Evolutionary conservation across 2,329 filamentous ascomycete genomes (phyloP).

Genomic region (Penicillium sp.): DNA sequence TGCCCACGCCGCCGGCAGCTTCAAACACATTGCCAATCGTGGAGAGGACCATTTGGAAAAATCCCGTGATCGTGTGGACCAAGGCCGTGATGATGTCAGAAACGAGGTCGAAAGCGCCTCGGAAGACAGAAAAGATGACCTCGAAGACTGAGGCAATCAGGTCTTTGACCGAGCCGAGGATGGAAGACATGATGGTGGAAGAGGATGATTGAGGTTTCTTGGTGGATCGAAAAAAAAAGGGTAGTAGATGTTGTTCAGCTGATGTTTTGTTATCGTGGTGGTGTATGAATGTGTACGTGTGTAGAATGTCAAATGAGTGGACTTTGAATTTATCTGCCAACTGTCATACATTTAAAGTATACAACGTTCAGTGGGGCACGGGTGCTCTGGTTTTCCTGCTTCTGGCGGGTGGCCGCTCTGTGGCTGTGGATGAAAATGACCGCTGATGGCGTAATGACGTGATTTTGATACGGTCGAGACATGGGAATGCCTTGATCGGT

Average conservation of each 20-base stretch:
- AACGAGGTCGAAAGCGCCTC: slow-evolving; percentile 4
- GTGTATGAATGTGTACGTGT: no score
- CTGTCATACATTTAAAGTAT: no score
- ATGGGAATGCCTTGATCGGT: not conserved
- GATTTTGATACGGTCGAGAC: no score
- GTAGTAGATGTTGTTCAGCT: not conserved
- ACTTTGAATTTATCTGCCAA: no score
- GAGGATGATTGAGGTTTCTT: not conserved
- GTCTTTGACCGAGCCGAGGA: slow-evolving; percentile 16
- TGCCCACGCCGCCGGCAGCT: slow-evolving; percentile 12
- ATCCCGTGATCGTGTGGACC: slow-evolving; percentile 4
- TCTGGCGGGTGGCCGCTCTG: not conserved
- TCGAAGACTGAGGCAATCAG: slow-evolving; percentile 14
- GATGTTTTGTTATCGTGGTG: no score
- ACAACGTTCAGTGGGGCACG: no score
- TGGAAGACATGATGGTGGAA: slow-evolving; percentile 11
- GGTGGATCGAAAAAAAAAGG: not conserved
- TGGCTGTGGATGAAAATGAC: not conserved
- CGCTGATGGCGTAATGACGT: slow-evolving; percentile 2
- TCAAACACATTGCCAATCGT: slow-evolving; percentile 3
- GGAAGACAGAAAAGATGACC: slow-evolving; percentile 13
- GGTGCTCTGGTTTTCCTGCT: not conserved
- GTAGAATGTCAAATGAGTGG: no score
- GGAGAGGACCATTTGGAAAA: not conserved
- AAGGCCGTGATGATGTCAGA: slow-evolving; percentile 2